Conservation (phyloP, 371 early-diverging fungal species). For the Nematocida sp. region DNA sequence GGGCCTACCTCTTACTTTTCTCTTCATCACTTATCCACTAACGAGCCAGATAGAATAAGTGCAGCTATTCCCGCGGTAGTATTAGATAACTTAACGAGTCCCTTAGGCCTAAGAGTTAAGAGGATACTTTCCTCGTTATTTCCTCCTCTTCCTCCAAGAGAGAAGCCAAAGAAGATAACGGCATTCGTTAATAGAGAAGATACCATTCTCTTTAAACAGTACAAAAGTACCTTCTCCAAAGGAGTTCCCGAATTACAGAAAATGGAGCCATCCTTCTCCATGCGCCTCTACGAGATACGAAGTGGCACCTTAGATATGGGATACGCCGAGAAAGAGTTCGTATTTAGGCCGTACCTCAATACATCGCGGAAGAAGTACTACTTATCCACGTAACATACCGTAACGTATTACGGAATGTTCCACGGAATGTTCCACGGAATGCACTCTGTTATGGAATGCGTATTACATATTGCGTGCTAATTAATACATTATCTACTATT, state of each 20-base stretch:
- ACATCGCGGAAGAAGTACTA: constrained; percentile 75
- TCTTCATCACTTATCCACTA: constrained; percentile 69
- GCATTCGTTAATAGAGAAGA: constrained; percentile 88
- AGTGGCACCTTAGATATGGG: constrained; percentile 77
- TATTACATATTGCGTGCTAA: neutral
- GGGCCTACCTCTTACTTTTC: constrained; percentile 94
- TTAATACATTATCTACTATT: too few species aligned
- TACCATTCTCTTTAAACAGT: constrained; percentile 89
- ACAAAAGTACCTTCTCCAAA: constrained; percentile 78
- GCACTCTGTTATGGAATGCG: neutral
- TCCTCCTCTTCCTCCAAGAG: constrained; percentile 78
- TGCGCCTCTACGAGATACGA: constrained; percentile 71
- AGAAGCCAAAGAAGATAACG: constrained; percentile 84
- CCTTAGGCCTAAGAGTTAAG: constrained; percentile 35
- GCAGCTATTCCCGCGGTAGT: constrained; percentile 34
- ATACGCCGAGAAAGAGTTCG: constrained; percentile 94
- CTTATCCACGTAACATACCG: too few species aligned
- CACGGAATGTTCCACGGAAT: too few species aligned
- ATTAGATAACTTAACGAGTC: constrained; percentile 51
- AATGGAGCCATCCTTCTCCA: constrained; percentile 92
- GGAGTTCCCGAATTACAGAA: constrained; percentile 83
- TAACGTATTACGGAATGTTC: too few species aligned
- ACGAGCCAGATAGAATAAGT: constrained; percentile 25
- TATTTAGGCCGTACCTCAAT: constrained; percentile 81
- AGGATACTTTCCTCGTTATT: constrained; percentile 52